phyloP scores from a whole-genome alignment of 257 asterid species.

The Paraleonurus japonicus region DNA sequence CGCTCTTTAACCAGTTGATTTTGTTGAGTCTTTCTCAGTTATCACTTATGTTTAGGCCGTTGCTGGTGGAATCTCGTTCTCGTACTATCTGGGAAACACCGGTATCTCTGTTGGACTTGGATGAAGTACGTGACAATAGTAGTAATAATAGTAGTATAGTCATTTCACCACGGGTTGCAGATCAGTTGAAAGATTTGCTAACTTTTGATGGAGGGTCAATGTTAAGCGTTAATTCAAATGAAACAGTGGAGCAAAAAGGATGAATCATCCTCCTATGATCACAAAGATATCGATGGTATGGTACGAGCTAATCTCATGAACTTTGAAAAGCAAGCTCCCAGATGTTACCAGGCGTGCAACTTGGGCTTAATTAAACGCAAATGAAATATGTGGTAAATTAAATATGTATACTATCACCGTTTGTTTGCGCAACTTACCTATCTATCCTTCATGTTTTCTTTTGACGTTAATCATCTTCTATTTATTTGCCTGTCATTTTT shows the following conservation, averaged over 20 bases:
- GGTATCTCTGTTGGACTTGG: constrained; percentile 49
- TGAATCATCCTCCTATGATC: constrained; percentile 15
- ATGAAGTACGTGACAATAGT: constrained; percentile 15
- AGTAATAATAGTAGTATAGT: constrained; percentile 17
- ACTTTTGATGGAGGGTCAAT: constrained; percentile 44
- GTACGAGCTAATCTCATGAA: constrained; percentile 45
- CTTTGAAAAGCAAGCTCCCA: constrained; percentile 35
- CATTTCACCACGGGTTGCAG: constrained; percentile 24
- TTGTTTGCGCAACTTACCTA: not conserved
- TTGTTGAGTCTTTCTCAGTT: constrained; percentile 44
- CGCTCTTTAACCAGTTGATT: constrained; percentile 32
- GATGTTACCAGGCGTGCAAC: constrained; percentile 26
- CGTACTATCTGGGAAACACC: constrained; percentile 29
- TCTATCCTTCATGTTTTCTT: not conserved
- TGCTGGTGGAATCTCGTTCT: constrained; percentile 33
- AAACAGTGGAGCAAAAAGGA: constrained; percentile 27
- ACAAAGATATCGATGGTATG: constrained; percentile 49
- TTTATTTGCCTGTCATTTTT: too few species aligned
- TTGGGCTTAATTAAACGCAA: constrained; percentile 48
- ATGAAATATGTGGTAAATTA: constrained; percentile 23
- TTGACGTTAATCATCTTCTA: too few species aligned
- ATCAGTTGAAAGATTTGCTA: constrained; percentile 52
- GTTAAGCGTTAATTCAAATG: constrained; percentile 24
- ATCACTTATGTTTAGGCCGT: constrained; percentile 51
- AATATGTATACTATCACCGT: not conserved